A percentile compares a stretch with the other conserved stretches of the same genome.
Evolutionary conservation across 805 yeast species (phyloP).

Genomic region (Lachancea sp.): DNA sequence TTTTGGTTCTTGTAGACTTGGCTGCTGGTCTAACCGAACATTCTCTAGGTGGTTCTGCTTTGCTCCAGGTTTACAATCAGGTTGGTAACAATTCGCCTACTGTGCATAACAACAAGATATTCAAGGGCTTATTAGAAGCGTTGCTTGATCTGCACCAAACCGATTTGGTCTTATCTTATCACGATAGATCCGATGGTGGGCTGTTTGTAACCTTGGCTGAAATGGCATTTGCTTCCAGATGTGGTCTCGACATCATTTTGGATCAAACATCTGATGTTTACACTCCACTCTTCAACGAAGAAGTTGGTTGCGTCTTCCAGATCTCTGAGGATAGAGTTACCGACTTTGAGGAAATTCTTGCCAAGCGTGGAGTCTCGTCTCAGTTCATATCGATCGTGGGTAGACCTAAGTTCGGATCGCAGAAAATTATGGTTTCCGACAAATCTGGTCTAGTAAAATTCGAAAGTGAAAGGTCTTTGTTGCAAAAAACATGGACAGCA

Average conservation of each 20-base stretch:
- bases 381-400: slow-evolving; percentile 60
- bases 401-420: slow-evolving; percentile 50
- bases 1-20: slow-evolving; percentile 75
- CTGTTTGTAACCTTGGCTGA: slow-evolving; percentile 75
- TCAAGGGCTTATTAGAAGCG: slow-evolving; percentile 67
- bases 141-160: slow-evolving; percentile 66
- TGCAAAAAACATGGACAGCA: slow-evolving; percentile 79
- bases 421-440: slow-evolving; percentile 42
- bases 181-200: slow-evolving; percentile 97
- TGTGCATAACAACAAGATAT: slow-evolving; percentile 58
- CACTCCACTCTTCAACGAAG: slow-evolving; percentile 77
- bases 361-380: slow-evolving; percentile 50
- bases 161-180: slow-evolving; percentile 73
- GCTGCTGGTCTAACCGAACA: slow-evolving; percentile 42
- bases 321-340: slow-evolving; percentile 47
- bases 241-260: slow-evolving; percentile 61
- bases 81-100: slow-evolving; percentile 80
- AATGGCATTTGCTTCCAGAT: slow-evolving; percentile 96
- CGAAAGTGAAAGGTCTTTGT: slow-evolving; percentile 52
- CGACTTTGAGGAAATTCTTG: slow-evolving; percentile 50
- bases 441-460: slow-evolving; percentile 38
- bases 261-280: slow-evolving; percentile 35
- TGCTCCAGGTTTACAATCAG: slow-evolving; percentile 88
- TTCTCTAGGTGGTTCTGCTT: slow-evolving; percentile 87
- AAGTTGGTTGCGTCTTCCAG: slow-evolving; percentile 95